Base-by-base conservation (phyloP, 2,329 filamentous ascomycete genomes). In the Mycogone perniciosa region DNA sequence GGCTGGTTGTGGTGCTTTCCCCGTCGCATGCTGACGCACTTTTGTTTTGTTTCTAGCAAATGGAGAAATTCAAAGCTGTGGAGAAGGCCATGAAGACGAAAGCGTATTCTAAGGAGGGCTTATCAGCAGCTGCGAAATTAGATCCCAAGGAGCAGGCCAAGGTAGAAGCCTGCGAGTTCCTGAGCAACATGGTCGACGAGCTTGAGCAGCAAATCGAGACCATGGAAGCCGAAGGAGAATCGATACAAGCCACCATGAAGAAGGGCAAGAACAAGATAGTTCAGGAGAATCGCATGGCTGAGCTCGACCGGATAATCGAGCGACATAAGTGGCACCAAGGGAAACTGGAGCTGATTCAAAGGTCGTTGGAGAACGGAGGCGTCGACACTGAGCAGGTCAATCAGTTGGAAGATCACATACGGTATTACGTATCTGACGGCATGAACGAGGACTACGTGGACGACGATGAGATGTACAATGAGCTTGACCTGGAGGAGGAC, bases 21-120 rank as follows among this genome's bases (percentile, higher is more conserved):
- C 29, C 33, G 42, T 38, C 47, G 46, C 46, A 37, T 52, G 33
- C 44, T 52, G 38, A 45, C 39, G 39, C 39, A 30, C 38, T 43
- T 30, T 29, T 30, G 27, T 34, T 44, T 44, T 8, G 27, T 33
- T 10, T 62, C 69, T 73, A 93, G 89, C 86, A 92, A 88, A 99
- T 99, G 93, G 93, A 99, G 74, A 90, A 89, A 64, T 99, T 99
- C 81, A 99, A 99, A 76, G 92, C 91, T n/a, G 93, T 99, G 48
- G 93, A 99, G 72, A 99, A 99, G 77, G 93, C 96, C 64, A 97
- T 99, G 93, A 99, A 99, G 78, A 99, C 93, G 51, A 99, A 99
- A 71, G 93, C 93, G 55, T 99, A 96, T 73, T 97, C 93, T 56
- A 97, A 99, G 76, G 93, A 97, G 72, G 93, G 93, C 41, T 75